Base-by-base conservation (phyloP, 495 filamentous ascomycete genomes). In the Niebla homalea region DNA sequence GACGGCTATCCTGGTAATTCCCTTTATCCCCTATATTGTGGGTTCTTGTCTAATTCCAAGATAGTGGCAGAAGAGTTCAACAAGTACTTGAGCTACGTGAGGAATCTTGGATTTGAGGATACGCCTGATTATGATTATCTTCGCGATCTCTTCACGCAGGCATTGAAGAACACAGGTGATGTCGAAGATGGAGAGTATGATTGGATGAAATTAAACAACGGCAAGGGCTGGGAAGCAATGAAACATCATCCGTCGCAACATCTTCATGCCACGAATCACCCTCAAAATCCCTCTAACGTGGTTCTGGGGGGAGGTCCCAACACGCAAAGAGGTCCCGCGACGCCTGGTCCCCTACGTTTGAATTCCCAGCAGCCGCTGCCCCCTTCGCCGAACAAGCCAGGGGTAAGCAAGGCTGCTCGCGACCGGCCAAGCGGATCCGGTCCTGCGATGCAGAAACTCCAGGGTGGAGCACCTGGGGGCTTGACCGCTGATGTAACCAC, bases 131-230 rank as follows among this genome's bases (percentile, higher is more conserved):
- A 99, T 70, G 92, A 99, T 62, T 94, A 94, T 64, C 80, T 97
- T 38, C 85, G 92, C 23, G 92, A 96, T 57, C 79, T 99, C 26
- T 89, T 99, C 72, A 94, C 92, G 2, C 84, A 94, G 66, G 87
- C 92, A n/a, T 75, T 97, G 40, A 94, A 95, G 75, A 86, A 87
- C 54, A 84, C 84, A 5, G 89, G 89, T 36, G 89, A 94, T 56
- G 84, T 96, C 12, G 92, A 99, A 59, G 92, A 99, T 71, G 92
- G 93, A 52, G 93, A 99, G 62, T 99, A 97, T 64, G 92, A 99
- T 67, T 99, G 92, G 92, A 96, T 97, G 93, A 96, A 95, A 76
- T 74, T 94, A 50, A 92, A 87, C 73, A 93, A 94, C 64, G 89
- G 89, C 53, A 84, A 89, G 60, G 88, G 87, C 36, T 94, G 86